Evolutionary conservation across 345 rosid genomes (phyloP).

Genomic region (Arabidopsis arenosa): DNA sequence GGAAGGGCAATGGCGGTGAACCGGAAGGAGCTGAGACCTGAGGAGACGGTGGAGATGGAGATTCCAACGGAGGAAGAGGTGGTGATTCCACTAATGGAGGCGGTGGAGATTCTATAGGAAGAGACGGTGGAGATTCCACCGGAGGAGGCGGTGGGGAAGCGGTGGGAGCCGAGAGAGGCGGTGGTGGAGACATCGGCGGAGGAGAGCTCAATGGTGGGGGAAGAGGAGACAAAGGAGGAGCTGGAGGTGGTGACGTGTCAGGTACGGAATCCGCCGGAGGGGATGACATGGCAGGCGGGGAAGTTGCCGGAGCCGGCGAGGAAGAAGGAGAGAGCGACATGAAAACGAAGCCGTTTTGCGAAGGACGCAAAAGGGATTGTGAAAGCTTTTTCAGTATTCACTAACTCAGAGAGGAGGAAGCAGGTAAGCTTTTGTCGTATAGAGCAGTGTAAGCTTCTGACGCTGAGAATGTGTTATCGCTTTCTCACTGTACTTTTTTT

Average conservation of each 20-base stretch:
- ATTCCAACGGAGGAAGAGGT: conserved; percentile 11
- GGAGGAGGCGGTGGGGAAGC: conserved; percentile 23
- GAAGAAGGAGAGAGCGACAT: conserved; percentile 44
- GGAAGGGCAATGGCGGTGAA: conserved; percentile 40
- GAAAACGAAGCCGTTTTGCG: not conserved
- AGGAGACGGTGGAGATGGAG: conserved; percentile 12
- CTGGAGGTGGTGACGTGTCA: conserved; percentile 35
- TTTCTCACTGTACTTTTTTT: not conserved
- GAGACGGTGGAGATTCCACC: conserved; percentile 2
- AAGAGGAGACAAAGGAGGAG: conserved; percentile 21
- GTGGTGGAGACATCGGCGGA: conserved; percentile 29
- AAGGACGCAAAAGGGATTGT: not conserved
- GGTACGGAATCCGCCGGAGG: conserved; percentile 18
- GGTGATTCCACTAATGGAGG: not conserved
- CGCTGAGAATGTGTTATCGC: conserved; percentile 37
- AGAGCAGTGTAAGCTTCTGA: conserved; percentile 40
- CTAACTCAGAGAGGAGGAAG: conserved; percentile 4
- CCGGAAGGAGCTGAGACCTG: conserved; percentile 16
- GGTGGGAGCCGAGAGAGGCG: conserved; percentile 24
- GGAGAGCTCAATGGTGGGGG: conserved; percentile 32
- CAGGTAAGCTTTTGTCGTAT: conserved; percentile 44
- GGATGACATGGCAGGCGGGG: conserved; percentile 32
- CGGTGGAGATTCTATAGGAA: conserved; percentile 7
- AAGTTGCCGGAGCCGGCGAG: conserved; percentile 36
- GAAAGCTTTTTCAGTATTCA: not conserved